These are phyloP conservation scores for Colletotrichum sp. DNA, from an alignment of 2,329 filamentous ascomycete species.

Conservation along the genomic window DNA sequence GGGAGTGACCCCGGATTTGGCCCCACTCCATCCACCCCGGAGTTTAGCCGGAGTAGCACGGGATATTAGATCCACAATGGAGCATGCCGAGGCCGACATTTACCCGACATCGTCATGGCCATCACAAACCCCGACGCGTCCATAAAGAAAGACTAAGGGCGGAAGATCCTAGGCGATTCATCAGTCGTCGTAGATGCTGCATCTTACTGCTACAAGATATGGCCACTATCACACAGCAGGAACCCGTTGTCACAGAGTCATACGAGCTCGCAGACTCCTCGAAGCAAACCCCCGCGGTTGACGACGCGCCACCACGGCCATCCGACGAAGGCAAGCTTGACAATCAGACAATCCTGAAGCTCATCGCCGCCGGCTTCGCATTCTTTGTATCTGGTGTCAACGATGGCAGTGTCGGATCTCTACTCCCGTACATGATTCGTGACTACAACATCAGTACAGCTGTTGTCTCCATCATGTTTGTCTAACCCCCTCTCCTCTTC, in stretches of 20 bases:
- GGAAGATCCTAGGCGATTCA: background rate
- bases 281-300: background rate
- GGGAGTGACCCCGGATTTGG: background rate
- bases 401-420: slow-evolving; percentile 66
- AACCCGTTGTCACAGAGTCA: background rate
- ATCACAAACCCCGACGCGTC: background rate
- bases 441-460: slow-evolving; percentile 59
- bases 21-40: background rate
- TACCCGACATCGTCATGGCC: background rate
- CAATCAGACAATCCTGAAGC: slow-evolving; percentile 42
- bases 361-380: slow-evolving; percentile 61
- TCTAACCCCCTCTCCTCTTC: background rate
- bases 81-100: background rate
- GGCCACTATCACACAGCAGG: slow-evolving; percentile 1
- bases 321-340: slow-evolving; percentile 16
- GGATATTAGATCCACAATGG: background rate
- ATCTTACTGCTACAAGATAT: background rate
- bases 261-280: background rate
- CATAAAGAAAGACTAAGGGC: background rate
- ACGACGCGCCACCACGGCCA: background rate
- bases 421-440: slow-evolving; percentile 67
- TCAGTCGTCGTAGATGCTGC: background rate
- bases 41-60: background rate
- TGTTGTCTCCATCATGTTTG: slow-evolving; percentile 54
- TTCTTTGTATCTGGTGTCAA: slow-evolving; percentile 72